Base-by-base conservation (phyloP, 345 rosid species). In the Hibiscus mutabilis region DNA sequence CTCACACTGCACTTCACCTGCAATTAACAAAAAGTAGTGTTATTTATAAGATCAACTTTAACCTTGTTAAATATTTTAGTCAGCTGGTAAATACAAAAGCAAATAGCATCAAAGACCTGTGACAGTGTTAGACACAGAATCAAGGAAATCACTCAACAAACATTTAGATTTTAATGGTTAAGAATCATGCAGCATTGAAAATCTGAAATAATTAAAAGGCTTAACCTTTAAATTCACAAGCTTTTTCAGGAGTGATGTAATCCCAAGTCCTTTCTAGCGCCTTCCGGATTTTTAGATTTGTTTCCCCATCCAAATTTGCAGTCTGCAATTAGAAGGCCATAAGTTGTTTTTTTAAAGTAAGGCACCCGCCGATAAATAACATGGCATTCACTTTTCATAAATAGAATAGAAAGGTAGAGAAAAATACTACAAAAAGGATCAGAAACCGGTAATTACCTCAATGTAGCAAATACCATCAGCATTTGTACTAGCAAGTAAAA, bases 1-100 rank as follows among this genome's bases (percentile, higher is more conserved):
- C 87, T 96, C 99, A 75, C 98, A 96, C 82, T 92, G 98, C 81
- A 96, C 85, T 88, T 92, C 97, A 80, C 97, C 99, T 96, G 86
- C 80, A 84, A 75, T 68, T 70, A 66, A 81, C 62, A 75, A 74
- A 79, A 10, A 74, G 66, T 22, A 74, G 18, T 59, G 65, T 19
- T 53, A 63, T 51, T 64, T 33, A 72, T 40, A 70, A 44, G 13
- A 24, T 21, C 8, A 24, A 44, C 63, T 47, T 49, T 15, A 22
- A 67, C 70, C 22, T 9, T 27, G 15, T 65, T 44, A 31, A 47
- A 47, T 67, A 25, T 24, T 65, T 67, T 16, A 67, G 13, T 67
- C 8, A 25, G 70, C 57, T 47, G 14, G 9, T 15, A 47, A 47
- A 2, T 47, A 66, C 56, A 24, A 19, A 12, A 9, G 40, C 24